phyloP scores from a whole-genome alignment of 1,284 basidiomycete species.

The Pholiota adiposa region DNA sequence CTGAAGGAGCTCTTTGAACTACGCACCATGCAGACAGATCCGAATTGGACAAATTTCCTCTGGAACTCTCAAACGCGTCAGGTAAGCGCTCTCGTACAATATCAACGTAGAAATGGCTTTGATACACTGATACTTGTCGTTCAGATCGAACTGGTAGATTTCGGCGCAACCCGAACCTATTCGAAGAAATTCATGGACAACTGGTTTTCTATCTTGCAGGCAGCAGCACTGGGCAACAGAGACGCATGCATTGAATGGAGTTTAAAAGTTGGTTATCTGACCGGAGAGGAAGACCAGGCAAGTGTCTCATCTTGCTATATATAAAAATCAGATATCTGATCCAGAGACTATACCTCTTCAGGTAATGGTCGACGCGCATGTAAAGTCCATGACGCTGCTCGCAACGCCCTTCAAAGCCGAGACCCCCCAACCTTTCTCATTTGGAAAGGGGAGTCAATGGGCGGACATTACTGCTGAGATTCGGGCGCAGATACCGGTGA shows the following conservation, averaged over 20 bases:
- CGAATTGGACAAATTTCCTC: conserved; percentile 98
- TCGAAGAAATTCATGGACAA: conserved; percentile 86
- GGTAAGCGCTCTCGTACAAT: conserved; percentile 23
- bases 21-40: conserved; percentile 97
- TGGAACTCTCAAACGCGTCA: conserved; percentile 71
- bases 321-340: background rate
- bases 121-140: background rate
- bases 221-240: conserved; percentile 76
- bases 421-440: conserved; percentile 71
- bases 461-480: conserved; percentile 75
- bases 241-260: conserved; percentile 78
- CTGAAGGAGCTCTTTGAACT: conserved; percentile 91
- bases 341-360: conserved; percentile 32
- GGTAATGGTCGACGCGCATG: conserved; percentile 90
- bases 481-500: conserved; percentile 84
- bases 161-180: conserved; percentile 93
- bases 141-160: conserved; percentile 91
- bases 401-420: conserved; percentile 78
- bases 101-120: background rate
- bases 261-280: conserved; percentile 85
- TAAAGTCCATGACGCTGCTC: conserved; percentile 83
- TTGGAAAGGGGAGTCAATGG: conserved; percentile 71
- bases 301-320: conserved; percentile 18
- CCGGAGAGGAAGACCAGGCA: conserved; percentile 86
- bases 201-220: conserved; percentile 83